These are phyloP conservation scores for Schizopora paradoxa DNA, from an alignment of 1,284 basidiomycete genomes.

Conservation along the genomic window DNA sequence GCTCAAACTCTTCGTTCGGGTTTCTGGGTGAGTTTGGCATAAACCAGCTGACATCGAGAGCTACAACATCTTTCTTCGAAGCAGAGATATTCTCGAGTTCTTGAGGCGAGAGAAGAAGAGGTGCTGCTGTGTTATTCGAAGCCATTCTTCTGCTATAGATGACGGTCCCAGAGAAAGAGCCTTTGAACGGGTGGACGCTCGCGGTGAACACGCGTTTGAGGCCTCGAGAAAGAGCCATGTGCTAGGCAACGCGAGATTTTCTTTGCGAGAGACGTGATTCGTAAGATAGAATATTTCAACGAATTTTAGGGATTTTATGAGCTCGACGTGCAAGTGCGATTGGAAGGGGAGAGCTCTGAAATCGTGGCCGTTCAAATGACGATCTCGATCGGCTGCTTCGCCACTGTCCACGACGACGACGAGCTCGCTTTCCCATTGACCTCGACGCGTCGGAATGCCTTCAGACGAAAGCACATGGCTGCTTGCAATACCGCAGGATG, in stretches of 20 bases:
- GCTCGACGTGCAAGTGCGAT: no score
- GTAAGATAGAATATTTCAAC: no score
- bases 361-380: no score
- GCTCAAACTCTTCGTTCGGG: conserved; percentile 56
- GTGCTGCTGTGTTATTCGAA: conserved; percentile 8
- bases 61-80: conserved; percentile 30
- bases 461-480: conserved; percentile 86
- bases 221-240: background rate
- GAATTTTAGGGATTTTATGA: no score
- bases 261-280: no score
- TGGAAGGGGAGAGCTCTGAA: no score
- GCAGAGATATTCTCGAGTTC: conserved; percentile 2
- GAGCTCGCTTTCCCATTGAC: background rate
- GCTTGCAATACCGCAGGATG: conserved; percentile 68
- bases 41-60: conserved; percentile 81
- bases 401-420: background rate
- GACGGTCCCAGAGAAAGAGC: no score
- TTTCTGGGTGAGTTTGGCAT: conserved; percentile 79
- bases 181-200: no score
- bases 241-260: no score
- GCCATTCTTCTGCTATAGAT: background rate
- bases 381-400: background rate
- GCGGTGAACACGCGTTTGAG: background rate
- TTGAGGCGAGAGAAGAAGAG: conserved; percentile 8
- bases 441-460: conserved; percentile 49